Conservation (phyloP, 2,329 filamentous ascomycete species). For the Curvularia sp. region DNA sequence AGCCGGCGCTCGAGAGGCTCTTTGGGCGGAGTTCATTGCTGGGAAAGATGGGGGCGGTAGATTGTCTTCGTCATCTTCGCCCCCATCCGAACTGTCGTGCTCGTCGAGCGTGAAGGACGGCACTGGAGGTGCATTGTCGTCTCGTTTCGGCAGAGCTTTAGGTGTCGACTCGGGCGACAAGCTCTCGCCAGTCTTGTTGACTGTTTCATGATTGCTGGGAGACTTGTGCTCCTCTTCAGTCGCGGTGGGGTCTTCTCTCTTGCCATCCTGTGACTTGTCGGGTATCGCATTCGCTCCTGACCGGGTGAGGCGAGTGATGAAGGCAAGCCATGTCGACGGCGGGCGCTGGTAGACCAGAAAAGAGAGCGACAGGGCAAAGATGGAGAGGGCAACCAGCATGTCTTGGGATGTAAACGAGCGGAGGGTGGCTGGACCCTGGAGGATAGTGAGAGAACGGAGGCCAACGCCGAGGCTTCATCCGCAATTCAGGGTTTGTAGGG, state of each 20-base stretch:
- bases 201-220: constrained; percentile 11
- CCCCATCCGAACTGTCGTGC: constrained; percentile 35
- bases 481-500: constrained; percentile 21
- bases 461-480: constrained; percentile 12
- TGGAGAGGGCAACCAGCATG: constrained; percentile 50
- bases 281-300: constrained; percentile 20
- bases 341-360: constrained; percentile 47
- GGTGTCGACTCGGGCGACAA: constrained; percentile 44
- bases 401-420: constrained; percentile 30
- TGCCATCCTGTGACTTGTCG: constrained; percentile 27
- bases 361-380: constrained; percentile 48
- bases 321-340: constrained; percentile 46
- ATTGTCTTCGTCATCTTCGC: constrained; percentile 42
- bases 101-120: constrained; percentile 49
- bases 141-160: constrained; percentile 33
- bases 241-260: constrained; percentile 15
- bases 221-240: constrained; percentile 24
- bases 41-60: constrained; percentile 54
- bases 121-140: constrained; percentile 29
- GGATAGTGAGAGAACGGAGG: constrained; percentile 16
- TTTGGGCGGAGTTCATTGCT: constrained; percentile 56
- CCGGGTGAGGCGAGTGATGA: constrained; percentile 19
- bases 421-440: constrained; percentile 21
- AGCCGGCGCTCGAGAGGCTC: constrained; percentile 42
- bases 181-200: constrained; percentile 2